Percentiles rank a stretch among this genome's conserved stretches.
Conservation (phyloP, 305 asterid genomes). For the Fraxinus platypoda region DNA sequence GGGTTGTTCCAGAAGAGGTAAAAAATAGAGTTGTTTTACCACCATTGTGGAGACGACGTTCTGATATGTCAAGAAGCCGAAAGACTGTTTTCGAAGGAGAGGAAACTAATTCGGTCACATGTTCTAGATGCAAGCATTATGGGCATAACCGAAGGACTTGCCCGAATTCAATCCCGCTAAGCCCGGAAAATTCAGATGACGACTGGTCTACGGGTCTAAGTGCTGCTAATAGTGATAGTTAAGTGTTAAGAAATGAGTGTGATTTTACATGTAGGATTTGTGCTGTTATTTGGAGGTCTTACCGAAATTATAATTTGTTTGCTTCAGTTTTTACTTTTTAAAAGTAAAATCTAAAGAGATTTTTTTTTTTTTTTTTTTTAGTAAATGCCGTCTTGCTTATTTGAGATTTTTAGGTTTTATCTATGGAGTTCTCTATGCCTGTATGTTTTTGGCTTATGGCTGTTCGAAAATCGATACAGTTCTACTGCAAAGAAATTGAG, state of each 20-base stretch:
- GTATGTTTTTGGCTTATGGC: not conserved
- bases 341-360: not conserved
- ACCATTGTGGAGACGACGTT: slow-evolving; percentile 5
- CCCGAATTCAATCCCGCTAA: slow-evolving; percentile 2
- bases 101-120: slow-evolving; percentile 4
- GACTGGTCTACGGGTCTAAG: not conserved
- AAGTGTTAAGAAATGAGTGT: not conserved
- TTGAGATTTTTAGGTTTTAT: not conserved
- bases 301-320: not conserved
- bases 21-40: not conserved
- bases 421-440: not conserved
- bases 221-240: not conserved
- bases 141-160: slow-evolving; percentile 10
- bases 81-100: not conserved
- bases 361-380: too few relatives aligned
- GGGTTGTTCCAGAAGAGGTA: not conserved
- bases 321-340: not conserved
- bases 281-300: not conserved
- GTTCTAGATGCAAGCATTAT: slow-evolving; percentile 10
- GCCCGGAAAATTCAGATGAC: slow-evolving; percentile 1
- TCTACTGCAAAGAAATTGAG: not conserved
- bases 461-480: not conserved
- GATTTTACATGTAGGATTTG: not conserved
- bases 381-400: not conserved
- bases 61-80: not conserved